A percentile compares a stretch with the other conserved stretches of the same genome.
phyloP scores from a whole-genome alignment of 306 rosid genomes.

The Benincasa hispida region DNA sequence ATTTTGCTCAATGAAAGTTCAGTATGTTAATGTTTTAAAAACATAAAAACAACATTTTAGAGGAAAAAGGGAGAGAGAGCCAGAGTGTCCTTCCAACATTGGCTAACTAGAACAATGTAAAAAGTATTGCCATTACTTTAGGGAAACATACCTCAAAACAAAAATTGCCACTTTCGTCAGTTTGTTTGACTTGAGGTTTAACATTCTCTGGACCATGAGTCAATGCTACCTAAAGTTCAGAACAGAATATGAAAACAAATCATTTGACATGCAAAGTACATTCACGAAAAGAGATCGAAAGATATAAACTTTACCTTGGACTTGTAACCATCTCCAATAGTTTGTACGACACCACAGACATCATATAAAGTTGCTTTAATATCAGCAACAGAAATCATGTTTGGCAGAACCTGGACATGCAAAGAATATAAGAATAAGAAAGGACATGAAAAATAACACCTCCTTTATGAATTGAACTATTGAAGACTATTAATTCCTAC shows the following conservation, averaged over 20 bases:
- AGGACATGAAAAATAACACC: slow-evolving; percentile 2
- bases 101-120: not conserved
- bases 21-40: no score
- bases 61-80: no score
- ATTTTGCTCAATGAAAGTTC: not conserved
- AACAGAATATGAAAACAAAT: slow-evolving; percentile 14
- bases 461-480: not conserved
- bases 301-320: slow-evolving; percentile 48
- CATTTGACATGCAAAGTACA: slow-evolving; percentile 7
- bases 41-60: no score
- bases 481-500: not conserved
- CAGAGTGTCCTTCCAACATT: slow-evolving; percentile 10
- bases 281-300: slow-evolving; percentile 6
- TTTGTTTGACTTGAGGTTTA: slow-evolving; percentile 74
- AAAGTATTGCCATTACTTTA: not conserved
- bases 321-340: slow-evolving; percentile 52
- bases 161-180: slow-evolving; percentile 75
- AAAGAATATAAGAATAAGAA: slow-evolving; percentile 10
- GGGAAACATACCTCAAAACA: slow-evolving; percentile 76
- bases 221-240: slow-evolving; percentile 65
- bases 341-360: slow-evolving; percentile 77
- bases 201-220: slow-evolving; percentile 97
- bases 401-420: slow-evolving; percentile 71
- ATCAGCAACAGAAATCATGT: slow-evolving; percentile 85
- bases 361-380: slow-evolving; percentile 68